These are phyloP conservation scores for Fraxinus albicans DNA, from an alignment of 305 asterid genomes.

Conservation along the genomic window DNA sequence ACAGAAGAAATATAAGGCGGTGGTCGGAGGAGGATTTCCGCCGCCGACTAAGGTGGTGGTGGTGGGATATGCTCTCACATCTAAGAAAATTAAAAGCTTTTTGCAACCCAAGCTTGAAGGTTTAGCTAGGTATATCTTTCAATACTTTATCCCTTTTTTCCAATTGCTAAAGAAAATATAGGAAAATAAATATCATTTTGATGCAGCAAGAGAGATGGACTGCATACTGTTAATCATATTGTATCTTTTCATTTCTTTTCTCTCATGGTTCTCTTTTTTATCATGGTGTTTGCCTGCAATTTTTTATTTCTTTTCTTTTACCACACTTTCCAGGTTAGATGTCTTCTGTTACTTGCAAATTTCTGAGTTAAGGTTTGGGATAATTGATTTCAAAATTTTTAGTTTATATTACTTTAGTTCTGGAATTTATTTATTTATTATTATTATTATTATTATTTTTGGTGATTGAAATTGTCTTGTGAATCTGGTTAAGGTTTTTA, in stretches of 20 bases:
- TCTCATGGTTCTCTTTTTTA: neutral
- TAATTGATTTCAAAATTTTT: neutral
- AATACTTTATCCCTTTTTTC: neutral
- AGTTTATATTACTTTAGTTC: neutral
- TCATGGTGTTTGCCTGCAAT: neutral
- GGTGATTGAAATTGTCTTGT: neutral
- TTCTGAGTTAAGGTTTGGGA: conserved; percentile 3
- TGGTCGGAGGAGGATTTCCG: conserved; percentile 42
- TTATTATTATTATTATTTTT: neutral
- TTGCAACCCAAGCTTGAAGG: conserved; percentile 84
- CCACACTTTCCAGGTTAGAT: neutral
- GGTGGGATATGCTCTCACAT: conserved; percentile 90
- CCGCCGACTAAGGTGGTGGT: conserved; percentile 54
- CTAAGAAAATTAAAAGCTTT: conserved; percentile 86
- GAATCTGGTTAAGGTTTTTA: neutral
- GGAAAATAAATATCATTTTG: conserved; percentile 3
- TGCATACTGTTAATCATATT: neutral
- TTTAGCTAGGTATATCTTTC: conserved; percentile 63
- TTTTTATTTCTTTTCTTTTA: neutral
- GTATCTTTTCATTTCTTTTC: neutral
- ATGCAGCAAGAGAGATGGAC: conserved; percentile 1
- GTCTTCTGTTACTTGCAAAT: neutral
- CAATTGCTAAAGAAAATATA: neutral
- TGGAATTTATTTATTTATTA: neutral
- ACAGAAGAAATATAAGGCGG: conserved; percentile 41